Conservation (phyloP, 768 basidiomycete species). For the Psilocybe azurescens region DNA sequence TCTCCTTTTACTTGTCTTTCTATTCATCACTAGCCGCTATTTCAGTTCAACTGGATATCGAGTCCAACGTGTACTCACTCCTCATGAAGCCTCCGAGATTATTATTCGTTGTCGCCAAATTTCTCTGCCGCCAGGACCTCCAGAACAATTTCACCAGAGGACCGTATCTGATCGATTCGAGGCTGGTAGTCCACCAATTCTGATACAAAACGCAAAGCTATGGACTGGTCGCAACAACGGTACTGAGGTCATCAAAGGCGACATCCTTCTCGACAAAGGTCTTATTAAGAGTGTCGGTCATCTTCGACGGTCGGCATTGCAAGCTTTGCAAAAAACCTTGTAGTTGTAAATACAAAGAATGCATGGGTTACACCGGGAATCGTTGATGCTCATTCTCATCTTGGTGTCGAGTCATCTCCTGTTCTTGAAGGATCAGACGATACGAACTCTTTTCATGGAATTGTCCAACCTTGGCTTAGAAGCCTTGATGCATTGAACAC, state of each 20-base stretch:
- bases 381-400: slow-evolving; percentile 72
- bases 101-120: slow-evolving; percentile 51
- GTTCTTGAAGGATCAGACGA: slow-evolving; percentile 56
- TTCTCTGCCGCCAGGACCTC: slow-evolving; percentile 45
- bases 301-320: slow-evolving; percentile 35
- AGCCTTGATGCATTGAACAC: slow-evolving; percentile 83
- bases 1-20: slow-evolving; percentile 5
- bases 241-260: slow-evolving; percentile 64
- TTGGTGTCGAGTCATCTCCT: slow-evolving; percentile 61
- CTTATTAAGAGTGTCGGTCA: slow-evolving; percentile 65
- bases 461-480: slow-evolving; percentile 64
- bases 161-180: slow-evolving; percentile 69
- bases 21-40: slow-evolving; percentile 4
- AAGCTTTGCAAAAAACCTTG: slow-evolving; percentile 38
- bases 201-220: slow-evolving; percentile 78
- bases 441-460: slow-evolving; percentile 56
- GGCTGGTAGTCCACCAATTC: slow-evolving; percentile 62
- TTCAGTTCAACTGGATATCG: background rate
- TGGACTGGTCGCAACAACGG: slow-evolving; percentile 84
- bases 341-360: slow-evolving; percentile 65
- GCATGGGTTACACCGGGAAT: slow-evolving; percentile 85
- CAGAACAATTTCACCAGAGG: slow-evolving; percentile 52
- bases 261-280: slow-evolving; percentile 74
- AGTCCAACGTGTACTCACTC: slow-evolving; percentile 9
- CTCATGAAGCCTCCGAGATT: slow-evolving; percentile 31